phyloP scores from a whole-genome alignment of 331 rosid genomes.

The Quercus tomentella region DNA sequence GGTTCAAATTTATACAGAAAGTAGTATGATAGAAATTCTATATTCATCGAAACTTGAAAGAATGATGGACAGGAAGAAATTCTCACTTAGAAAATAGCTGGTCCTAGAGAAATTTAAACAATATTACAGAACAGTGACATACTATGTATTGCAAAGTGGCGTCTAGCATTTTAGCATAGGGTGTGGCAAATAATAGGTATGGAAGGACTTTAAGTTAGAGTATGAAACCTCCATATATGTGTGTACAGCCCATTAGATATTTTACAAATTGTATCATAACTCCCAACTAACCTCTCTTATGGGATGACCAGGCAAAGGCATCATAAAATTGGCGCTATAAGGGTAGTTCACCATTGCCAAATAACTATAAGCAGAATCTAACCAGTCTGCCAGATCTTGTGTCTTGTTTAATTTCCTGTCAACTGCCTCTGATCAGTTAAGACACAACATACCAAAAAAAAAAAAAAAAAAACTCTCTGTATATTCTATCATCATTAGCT shows the following conservation, averaged over 20 bases:
- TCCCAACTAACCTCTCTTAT: constrained; percentile 64
- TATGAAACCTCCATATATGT: not conserved
- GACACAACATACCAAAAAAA: constrained; percentile 16
- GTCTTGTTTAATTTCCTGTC: constrained; percentile 42
- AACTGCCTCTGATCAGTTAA: constrained; percentile 24
- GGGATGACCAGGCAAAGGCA: constrained; percentile 79
- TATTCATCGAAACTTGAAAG: not conserved
- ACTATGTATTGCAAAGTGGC: not conserved
- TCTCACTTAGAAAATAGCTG: not conserved
- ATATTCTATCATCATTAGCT: not conserved
- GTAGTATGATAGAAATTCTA: not conserved
- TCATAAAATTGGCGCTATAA: constrained; percentile 58
- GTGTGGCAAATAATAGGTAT: not conserved
- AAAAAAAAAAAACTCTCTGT: not conserved
- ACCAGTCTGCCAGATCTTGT: constrained; percentile 54
- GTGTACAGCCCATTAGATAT: constrained; percentile 10
- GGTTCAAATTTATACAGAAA: not conserved
- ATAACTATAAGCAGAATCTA: constrained; percentile 78
- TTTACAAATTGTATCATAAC: not conserved
- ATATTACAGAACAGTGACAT: not conserved
- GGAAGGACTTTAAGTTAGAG: not conserved
- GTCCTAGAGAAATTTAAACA: not conserved
- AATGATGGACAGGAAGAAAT: not conserved
- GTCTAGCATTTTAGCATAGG: not conserved
- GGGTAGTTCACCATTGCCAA: constrained; percentile 90